Base-by-base conservation (phyloP, 2,329 filamentous ascomycete genomes). In the Fonsecaea multimorphosa region DNA sequence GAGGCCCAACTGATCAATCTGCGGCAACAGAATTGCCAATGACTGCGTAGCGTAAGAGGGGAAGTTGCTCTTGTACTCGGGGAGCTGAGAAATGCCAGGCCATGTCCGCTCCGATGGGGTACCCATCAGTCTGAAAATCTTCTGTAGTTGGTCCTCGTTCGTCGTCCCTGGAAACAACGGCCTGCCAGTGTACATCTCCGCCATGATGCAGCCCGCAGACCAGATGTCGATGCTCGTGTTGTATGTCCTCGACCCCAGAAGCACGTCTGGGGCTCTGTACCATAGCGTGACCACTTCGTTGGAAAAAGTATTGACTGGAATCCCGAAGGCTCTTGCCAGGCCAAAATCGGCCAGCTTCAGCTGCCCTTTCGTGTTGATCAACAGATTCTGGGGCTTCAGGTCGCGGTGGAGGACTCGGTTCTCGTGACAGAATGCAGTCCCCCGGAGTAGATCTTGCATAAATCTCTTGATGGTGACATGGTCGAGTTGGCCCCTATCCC, bases 141-240 rank as follows among this genome's bases (percentile, higher is more conserved):
- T 93, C 69, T 96, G 86, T 58, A 98, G 89, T 78, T 99, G 95
- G 76, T 99, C 95, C 78, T 99, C 95, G 77, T 99, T 99, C 40
- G 95, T 97, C 1, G 95, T 99, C 65, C 95, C 95, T 0, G 95
- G 95, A 81, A 99, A 99, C 6, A 99, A 85, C 0, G 95, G 95
- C 19, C 95, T 87, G 3, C 95, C 95, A 0, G 94, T 97, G 79
- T 96, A 98, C 93, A 99, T 97, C 80, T 99, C 95, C 9, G 95
- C 95, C 95, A 99, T 98, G 83, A 99, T 99, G 79, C 95, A 99
- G 63, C 95, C 95, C 6, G 95, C 95, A 6, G 92, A 97, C 95
- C 95, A 99, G 76, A 99, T 98, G 75, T 99, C 95, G 78, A 99
- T 98, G 80, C 92, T 96, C n/a, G 95, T 99, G 80, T 97, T 99